Percentiles rank a stretch among this genome's conserved stretches.
These are phyloP conservation scores for Rubus parviflorus DNA, from an alignment of 306 rosid species.

Conservation along the genomic window DNA sequence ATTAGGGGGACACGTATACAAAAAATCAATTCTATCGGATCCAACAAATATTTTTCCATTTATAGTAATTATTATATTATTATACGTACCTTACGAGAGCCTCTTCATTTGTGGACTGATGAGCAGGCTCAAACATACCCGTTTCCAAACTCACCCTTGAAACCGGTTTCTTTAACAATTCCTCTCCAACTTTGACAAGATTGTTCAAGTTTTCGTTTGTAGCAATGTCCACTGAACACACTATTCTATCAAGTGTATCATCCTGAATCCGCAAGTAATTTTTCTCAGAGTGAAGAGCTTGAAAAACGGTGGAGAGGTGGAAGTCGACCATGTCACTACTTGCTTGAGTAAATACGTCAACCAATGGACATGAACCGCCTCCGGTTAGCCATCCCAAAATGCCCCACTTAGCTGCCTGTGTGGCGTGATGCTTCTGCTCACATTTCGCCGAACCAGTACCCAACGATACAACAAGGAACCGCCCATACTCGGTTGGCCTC, in stretches of 20 bases:
- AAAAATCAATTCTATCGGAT: no score
- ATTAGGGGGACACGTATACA: not conserved
- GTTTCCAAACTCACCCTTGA: conserved; percentile 33
- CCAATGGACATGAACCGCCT: conserved; percentile 24
- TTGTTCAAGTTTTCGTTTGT: conserved; percentile 30
- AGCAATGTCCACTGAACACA: conserved; percentile 31
- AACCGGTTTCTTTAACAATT: conserved; percentile 32
- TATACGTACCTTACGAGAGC: conserved; percentile 34
- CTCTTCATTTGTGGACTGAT: conserved; percentile 30
- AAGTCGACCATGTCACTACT: conserved; percentile 35
- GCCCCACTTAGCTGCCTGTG: conserved; percentile 41
- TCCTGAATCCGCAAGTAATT: conserved; percentile 36
- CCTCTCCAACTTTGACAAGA: conserved; percentile 36
- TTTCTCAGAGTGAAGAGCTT: conserved; percentile 25
- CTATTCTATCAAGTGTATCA: conserved; percentile 10
- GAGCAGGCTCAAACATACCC: conserved; percentile 20
- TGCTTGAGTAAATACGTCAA: conserved; percentile 32
- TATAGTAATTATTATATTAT: not conserved
- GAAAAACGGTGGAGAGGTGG: conserved; percentile 29
- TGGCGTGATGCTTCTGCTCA: conserved; percentile 30
- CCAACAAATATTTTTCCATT: not conserved
- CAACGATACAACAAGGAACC: conserved; percentile 34
- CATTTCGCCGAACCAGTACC: conserved; percentile 39
- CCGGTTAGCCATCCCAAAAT: conserved; percentile 29
- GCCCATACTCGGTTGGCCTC: conserved; percentile 24